These are phyloP conservation scores for Pisolithus marmoratus DNA, from an alignment of 768 basidiomycete genomes.

Conservation along the genomic window DNA sequence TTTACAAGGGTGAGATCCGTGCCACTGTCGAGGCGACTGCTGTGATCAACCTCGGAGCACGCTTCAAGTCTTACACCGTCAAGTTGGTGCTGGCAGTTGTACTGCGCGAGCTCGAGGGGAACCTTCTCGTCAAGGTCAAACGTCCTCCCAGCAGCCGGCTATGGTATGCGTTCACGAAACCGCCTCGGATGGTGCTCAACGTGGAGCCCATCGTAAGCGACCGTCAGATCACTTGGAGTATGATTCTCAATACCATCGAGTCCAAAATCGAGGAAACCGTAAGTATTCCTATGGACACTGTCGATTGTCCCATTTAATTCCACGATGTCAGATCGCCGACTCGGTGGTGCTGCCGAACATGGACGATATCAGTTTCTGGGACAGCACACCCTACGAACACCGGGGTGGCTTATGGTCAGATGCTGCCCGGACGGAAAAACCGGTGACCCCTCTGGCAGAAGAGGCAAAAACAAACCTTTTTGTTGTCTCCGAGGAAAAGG, in stretches of 20 bases:
- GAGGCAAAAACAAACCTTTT: slow-evolving; percentile 5
- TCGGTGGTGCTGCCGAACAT: slow-evolving; percentile 95
- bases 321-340: slow-evolving; percentile 67
- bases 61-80: slow-evolving; percentile 86
- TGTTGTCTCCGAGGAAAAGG: slow-evolving; percentile 32
- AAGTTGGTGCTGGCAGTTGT: slow-evolving; percentile 87
- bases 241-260: slow-evolving; percentile 89
- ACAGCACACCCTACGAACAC: slow-evolving; percentile 54
- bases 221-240: slow-evolving; percentile 88
- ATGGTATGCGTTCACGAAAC: slow-evolving; percentile 89
- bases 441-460: slow-evolving; percentile 7
- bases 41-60: slow-evolving; percentile 74
- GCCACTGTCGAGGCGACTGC: slow-evolving; percentile 89
- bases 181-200: slow-evolving; percentile 81
- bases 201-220: slow-evolving; percentile 95
- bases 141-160: slow-evolving; percentile 92
- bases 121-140: slow-evolving; percentile 84
- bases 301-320: slow-evolving; percentile 49
- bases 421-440: slow-evolving; percentile 45
- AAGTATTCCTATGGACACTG: slow-evolving; percentile 20
- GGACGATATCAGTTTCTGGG: slow-evolving; percentile 97
- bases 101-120: slow-evolving; percentile 86
- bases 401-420: slow-evolving; percentile 92
- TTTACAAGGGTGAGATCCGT: slow-evolving; percentile 82
- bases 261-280: slow-evolving; percentile 84